These are phyloP conservation scores for Dothidotthia symphoricarpi DNA, from an alignment of 2,329 filamentous ascomycete genomes.

Conservation along the genomic window DNA sequence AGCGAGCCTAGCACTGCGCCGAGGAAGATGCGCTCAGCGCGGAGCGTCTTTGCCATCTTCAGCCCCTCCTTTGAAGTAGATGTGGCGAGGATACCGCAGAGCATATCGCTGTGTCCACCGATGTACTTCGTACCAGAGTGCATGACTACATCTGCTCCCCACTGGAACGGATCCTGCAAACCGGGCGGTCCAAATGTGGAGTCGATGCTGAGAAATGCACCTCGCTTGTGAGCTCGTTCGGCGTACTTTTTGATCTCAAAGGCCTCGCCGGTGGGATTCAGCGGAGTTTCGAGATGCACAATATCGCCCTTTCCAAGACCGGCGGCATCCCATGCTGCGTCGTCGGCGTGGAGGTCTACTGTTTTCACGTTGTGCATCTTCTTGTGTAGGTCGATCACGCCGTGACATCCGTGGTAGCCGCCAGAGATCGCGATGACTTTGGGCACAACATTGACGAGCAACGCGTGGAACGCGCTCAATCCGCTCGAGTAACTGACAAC, in stretches of 20 bases:
- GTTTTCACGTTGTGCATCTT: conserved; percentile 74
- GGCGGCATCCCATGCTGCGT: conserved; percentile 59
- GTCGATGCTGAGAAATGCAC: conserved; percentile 80
- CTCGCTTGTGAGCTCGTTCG: conserved; percentile 65
- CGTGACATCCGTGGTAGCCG: conserved; percentile 93
- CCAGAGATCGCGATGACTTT: conserved; percentile 76
- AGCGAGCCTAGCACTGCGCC: conserved; percentile 84
- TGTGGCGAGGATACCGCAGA: conserved; percentile 79
- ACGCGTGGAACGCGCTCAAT: conserved; percentile 81
- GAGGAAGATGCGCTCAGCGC: conserved; percentile 69
- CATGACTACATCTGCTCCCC: conserved; percentile 83
- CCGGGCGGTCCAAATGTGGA: conserved; percentile 91
- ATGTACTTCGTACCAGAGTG: conserved; percentile 96
- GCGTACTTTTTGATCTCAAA: conserved; percentile 71
- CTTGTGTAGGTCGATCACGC: conserved; percentile 70
- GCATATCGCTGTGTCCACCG: conserved; percentile 89
- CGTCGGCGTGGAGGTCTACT: conserved; percentile 59
- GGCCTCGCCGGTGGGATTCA: conserved; percentile 86
- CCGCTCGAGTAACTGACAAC: conserved; percentile 79
- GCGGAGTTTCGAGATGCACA: conserved; percentile 86
- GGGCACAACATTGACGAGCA: conserved; percentile 81
- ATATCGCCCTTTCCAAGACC: conserved; percentile 75
- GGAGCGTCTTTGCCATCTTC: conserved; percentile 51
- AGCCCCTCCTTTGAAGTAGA: conserved; percentile 39
- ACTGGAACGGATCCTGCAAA: conserved; percentile 78